phyloP scores from a whole-genome alignment of 768 basidiomycete species.

The Tephrocybe rancida region DNA sequence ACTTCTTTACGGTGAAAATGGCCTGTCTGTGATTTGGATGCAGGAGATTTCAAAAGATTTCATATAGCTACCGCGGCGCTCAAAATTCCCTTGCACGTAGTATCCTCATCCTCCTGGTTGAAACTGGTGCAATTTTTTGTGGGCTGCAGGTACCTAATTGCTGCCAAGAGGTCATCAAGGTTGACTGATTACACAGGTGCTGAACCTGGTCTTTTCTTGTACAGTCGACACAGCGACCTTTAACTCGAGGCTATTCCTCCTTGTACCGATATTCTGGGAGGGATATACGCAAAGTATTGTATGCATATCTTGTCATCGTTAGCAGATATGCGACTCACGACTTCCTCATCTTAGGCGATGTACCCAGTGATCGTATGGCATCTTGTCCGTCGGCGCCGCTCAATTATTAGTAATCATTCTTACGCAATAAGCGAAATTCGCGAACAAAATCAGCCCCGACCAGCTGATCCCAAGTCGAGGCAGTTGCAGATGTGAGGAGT shows the following conservation, averaged over 20 bases:
- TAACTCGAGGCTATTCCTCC: neutral
- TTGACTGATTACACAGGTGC: neutral
- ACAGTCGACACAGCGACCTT: too few relatives aligned
- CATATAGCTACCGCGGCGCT: too few relatives aligned
- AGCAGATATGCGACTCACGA: too few relatives aligned
- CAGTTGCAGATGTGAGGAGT: too few relatives aligned
- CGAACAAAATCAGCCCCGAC: neutral
- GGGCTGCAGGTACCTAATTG: neutral
- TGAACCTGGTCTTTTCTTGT: neutral
- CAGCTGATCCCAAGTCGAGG: too few relatives aligned
- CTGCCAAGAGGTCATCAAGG: neutral
- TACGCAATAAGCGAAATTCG: too few relatives aligned
- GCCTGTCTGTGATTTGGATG: too few relatives aligned
- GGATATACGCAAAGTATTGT: neutral
- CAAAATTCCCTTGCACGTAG: neutral
- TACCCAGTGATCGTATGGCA: neutral
- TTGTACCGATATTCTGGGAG: neutral
- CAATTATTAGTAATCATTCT: too few relatives aligned
- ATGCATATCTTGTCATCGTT: neutral
- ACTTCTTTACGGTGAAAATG: neutral
- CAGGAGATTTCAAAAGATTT: neutral
- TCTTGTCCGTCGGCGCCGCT: neutral
- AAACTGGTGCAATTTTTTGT: neutral
- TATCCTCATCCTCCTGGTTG: neutral
- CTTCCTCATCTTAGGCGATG: neutral